Evolutionary conservation across 2,329 filamentous ascomycete species (phyloP).

Genomic region (Calonectria crousiana): DNA sequence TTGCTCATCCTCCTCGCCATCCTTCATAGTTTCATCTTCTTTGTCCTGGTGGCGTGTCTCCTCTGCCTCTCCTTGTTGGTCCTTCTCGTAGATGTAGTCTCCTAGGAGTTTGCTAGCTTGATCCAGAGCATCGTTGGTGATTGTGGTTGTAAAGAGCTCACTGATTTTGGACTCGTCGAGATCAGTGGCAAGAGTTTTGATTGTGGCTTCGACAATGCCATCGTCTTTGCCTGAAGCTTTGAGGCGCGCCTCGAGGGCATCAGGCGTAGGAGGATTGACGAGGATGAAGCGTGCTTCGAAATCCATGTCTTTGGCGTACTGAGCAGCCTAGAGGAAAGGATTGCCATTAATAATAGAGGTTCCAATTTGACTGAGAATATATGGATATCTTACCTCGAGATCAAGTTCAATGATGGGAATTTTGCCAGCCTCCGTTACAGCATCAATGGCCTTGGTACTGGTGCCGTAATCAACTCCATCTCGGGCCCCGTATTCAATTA

Average conservation of each 20-base stretch:
- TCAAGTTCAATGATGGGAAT: slow-evolving; percentile 70
- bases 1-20: slow-evolving; percentile 19
- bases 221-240: slow-evolving; percentile 42
- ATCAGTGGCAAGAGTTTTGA: slow-evolving; percentile 38
- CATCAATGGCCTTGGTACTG: slow-evolving; percentile 64
- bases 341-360: background rate
- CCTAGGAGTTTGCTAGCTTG: slow-evolving; percentile 39
- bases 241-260: slow-evolving; percentile 45
- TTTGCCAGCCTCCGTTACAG: slow-evolving; percentile 65
- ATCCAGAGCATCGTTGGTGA: slow-evolving; percentile 45
- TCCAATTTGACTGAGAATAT: background rate
- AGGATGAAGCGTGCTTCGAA: slow-evolving; percentile 69
- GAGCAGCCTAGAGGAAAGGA: slow-evolving; percentile 58
- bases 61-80: slow-evolving; percentile 7
- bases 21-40: slow-evolving; percentile 39
- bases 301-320: slow-evolving; percentile 69
- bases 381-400: slow-evolving; percentile 58
- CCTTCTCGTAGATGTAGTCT: slow-evolving; percentile 45
- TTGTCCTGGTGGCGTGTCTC: slow-evolving; percentile 20
- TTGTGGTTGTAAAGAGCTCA: slow-evolving; percentile 43
- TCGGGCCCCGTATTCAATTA: slow-evolving; percentile 67
- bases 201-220: slow-evolving; percentile 35
- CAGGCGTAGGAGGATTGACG: slow-evolving; percentile 56
- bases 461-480: slow-evolving; percentile 68
- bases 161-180: slow-evolving; percentile 42